Percentiles rank a stretch among this genome's conserved stretches.
Evolutionary conservation across 78 protist species (phyloP).

Genomic region (Bodo saltans): DNA sequence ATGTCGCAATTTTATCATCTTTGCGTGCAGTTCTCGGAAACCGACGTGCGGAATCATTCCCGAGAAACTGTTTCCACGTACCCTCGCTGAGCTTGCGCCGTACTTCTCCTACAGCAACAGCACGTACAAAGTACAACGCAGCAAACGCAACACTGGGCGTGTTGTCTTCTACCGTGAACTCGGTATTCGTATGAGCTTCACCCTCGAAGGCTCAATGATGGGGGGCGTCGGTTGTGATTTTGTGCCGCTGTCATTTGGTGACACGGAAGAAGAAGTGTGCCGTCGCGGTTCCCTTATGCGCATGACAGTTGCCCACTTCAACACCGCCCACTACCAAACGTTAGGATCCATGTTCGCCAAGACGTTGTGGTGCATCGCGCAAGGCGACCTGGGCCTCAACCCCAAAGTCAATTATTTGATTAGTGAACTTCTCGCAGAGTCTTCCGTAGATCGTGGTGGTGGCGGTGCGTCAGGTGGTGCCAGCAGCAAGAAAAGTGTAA

Average conservation of each 20-base stretch:
- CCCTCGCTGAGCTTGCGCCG: not conserved
- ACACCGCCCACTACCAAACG: not conserved
- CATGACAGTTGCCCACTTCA: not conserved
- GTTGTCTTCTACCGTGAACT: slow-evolving; percentile 19
- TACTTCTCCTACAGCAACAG: not conserved
- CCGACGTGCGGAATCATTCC: not conserved
- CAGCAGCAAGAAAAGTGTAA: too few relatives aligned
- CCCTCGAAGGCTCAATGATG: slow-evolving; percentile 37
- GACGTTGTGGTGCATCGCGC: too few relatives aligned
- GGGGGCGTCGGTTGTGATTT: not conserved
- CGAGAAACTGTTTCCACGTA: slow-evolving; percentile 22
- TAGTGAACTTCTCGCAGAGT: too few relatives aligned
- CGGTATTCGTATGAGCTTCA: not conserved
- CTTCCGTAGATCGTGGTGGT: too few relatives aligned
- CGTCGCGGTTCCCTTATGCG: not conserved
- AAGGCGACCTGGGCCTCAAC: too few relatives aligned
- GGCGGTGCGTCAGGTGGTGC: too few relatives aligned
- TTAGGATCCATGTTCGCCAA: not conserved
- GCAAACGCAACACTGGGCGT: slow-evolving; percentile 20
- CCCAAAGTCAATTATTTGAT: too few relatives aligned
- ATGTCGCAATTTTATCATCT: slow-evolving; percentile 34
- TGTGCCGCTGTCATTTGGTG: not conserved
- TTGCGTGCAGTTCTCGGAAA: slow-evolving; percentile 31
- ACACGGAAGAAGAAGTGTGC: not conserved
- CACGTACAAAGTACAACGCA: not conserved